Base-by-base conservation (phyloP, 345 rosid species). In the Odontarrhena argentea region DNA sequence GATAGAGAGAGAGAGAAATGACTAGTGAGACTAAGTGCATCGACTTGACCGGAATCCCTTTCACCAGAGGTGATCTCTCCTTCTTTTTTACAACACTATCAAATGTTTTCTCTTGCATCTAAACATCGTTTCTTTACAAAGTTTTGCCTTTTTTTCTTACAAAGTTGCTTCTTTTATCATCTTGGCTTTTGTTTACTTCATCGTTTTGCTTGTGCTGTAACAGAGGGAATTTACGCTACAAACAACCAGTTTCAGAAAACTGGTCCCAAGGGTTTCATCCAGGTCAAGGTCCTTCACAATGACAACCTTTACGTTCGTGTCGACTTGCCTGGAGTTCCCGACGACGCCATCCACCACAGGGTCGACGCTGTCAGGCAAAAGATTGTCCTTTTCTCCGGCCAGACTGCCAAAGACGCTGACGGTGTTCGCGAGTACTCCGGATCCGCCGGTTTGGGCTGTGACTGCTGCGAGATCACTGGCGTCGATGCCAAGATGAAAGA, bases 301-400 rank as follows among this genome's bases (percentile, higher is more conserved):
- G 61, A 40, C 42, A 8, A 28, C 0, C 55, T 73, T 9, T 67
- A 66, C 8, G 68, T 53, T 0, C 59, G 67, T 0, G 60, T 66
- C 10, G 77, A 73, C 55, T 49, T 73, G 67, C 77, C 77, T 1
- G 77, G 77, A 8, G 68, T 65, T 52, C 66, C 67, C 1, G 60
- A 56, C 42, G 43, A 66, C 34, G 63, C 42, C 3, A 7, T 45
- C 12, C 61, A 8, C 38, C 9, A 25, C 62, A 38, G 63, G 49
- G 45, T 71, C 36, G 76, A 71, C 30, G 26, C 15, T 10, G 70
- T 64, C 0, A 71, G 70, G 5, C 47, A 57, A 42, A 71, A 71
- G 60, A 1, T 63, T 3, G 73, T 67, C 4, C 46, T 67, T 46
- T 51, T 67, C 68, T 67, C 55, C 43, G 71, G 52, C 7, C 54